Base-by-base conservation (phyloP, 768 basidiomycete species). In the Suillus discolor region DNA sequence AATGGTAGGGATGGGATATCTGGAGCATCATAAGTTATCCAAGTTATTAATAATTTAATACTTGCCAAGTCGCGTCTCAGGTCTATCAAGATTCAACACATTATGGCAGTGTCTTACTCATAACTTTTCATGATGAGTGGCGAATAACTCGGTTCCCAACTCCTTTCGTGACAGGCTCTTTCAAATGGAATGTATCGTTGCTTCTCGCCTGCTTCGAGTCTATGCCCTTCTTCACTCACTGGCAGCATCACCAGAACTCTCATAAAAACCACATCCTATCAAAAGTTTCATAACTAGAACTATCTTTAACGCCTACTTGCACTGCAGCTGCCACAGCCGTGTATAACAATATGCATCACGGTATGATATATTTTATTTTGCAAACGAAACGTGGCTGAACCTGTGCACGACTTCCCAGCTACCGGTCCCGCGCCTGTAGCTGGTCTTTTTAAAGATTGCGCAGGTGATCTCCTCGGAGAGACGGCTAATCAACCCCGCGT, bases 261-360 rank as follows among this genome's bases (percentile, higher is more conserved):
- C n/a, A 25, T 23, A 36, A 31, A 11, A 31, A 42, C 23, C 28
- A 13, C 18, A 31, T 42, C 20, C 44, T 20, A n/a, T 11, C 54
- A 5, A 25, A 59, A 25, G 7, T 38, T 23, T 57, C 15, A 57
- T 38, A 16, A 16, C 55, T 38, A 13, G 1, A 38, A n/a, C 36
- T 23, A 57, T 23, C 25, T 18, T 41, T 28, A 18, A 41, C 38
- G 9, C 23, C 9, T 28, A 16, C 16, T 25, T 41, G 11, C 59
- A 60, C 31, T 31, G 31, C 25, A 60, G 18, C 28, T 55, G 11
- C 12, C 54, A 55, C 54, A 36, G 34, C 25, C 51, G 16, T 20
- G 13, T n/a, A 60, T 28, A 42, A 23, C 25, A 28, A 65, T 42
- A 67, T 68, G 66, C 34, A 63, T 38, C 42, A 38, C 7, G 41